Percentiles rank a stretch among this genome's conserved stretches.
phyloP scores from a whole-genome alignment of 352 stramenopile genomes.

The Pythium grandisporangium region DNA sequence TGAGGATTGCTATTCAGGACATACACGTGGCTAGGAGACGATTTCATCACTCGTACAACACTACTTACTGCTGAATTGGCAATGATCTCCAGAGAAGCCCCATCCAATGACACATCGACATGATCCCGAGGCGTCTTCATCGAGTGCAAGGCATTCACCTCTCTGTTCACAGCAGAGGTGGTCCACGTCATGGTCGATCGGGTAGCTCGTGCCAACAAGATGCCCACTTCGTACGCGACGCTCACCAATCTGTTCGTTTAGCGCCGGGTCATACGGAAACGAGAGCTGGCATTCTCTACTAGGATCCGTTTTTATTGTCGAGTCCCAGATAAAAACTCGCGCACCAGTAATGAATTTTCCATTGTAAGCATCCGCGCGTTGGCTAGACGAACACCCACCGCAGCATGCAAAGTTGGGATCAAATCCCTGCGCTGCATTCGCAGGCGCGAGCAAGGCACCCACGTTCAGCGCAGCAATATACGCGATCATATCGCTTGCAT shows the following conservation, averaged over 20 bases:
- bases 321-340: conserved; percentile 61
- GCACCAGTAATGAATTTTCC: conserved; percentile 35
- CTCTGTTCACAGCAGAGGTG: conserved; percentile 57
- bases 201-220: conserved; percentile 50
- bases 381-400: conserved; percentile 50
- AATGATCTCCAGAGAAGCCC: conserved; percentile 61
- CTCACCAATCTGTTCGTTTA: conserved; percentile 48
- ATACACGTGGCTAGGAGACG: too few species aligned
- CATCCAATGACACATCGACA: conserved; percentile 58
- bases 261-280: conserved; percentile 51
- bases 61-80: conserved; percentile 42
- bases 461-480: too few species aligned
- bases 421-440: conserved; percentile 7
- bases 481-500: too few species aligned
- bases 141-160: conserved; percentile 24
- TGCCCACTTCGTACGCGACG: conserved; percentile 49
- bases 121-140: conserved; percentile 52
- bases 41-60: too few species aligned
- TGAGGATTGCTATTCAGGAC: too few species aligned
- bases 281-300: conserved; percentile 27
- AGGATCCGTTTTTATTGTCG: conserved; percentile 44
- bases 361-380: conserved; percentile 37
- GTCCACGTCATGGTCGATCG: conserved; percentile 68
- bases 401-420: conserved; percentile 61
- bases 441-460: too few species aligned